Evolutionary conservation across 129 eudicot species (phyloP).

Genomic region (Lactuca saligna): DNA sequence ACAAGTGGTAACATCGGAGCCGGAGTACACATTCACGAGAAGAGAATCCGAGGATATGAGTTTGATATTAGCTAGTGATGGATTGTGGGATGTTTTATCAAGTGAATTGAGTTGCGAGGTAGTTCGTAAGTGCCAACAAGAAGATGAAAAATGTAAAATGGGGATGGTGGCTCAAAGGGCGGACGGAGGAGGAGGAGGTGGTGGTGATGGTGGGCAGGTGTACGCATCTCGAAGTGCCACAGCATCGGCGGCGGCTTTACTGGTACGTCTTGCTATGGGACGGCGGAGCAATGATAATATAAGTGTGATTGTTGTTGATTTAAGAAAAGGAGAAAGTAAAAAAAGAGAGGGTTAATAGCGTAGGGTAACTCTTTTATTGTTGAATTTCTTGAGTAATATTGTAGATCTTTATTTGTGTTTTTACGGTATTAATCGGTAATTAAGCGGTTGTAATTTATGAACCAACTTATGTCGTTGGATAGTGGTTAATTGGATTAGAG

Average conservation of each 20-base stretch:
- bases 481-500: too few species aligned
- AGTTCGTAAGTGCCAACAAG: conserved; percentile 36
- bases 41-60: conserved; percentile 40
- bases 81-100: conserved; percentile 57
- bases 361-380: conserved; percentile 4
- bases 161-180: background rate
- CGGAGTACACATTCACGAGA: conserved; percentile 41
- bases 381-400: background rate
- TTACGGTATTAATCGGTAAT: background rate
- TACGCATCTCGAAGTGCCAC: conserved; percentile 20
- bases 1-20: conserved; percentile 46
- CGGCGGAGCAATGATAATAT: conserved; percentile 50
- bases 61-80: conserved; percentile 53
- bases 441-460: background rate
- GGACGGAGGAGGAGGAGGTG: background rate
- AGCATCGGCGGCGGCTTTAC: conserved; percentile 35
- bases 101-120: conserved; percentile 41
- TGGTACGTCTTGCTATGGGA: conserved; percentile 54
- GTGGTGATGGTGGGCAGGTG: background rate
- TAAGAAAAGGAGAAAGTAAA: conserved; percentile 12
- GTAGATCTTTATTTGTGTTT: conserved; percentile 3
- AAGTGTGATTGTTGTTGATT: conserved; percentile 52
- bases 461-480: too few species aligned
- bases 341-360: background rate
- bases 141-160: conserved; percentile 9